phyloP scores from a whole-genome alignment of 2,329 filamentous ascomycete species.

The Alternaria solani region DNA sequence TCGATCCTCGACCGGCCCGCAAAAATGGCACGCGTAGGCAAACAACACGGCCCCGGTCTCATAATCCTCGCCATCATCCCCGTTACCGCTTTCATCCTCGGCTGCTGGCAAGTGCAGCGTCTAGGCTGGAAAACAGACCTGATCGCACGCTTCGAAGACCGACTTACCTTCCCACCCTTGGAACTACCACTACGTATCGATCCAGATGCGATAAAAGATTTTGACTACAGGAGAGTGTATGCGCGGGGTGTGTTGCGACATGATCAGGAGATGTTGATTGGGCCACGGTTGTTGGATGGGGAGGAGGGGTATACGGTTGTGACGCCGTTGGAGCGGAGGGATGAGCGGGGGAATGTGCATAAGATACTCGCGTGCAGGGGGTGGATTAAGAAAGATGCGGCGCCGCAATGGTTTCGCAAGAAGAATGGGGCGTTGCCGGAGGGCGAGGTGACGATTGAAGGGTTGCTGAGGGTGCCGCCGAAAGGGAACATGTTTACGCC shows the following conservation, averaged over 20 bases:
- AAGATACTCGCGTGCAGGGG: slow-evolving; percentile 89
- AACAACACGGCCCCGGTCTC: slow-evolving; percentile 79
- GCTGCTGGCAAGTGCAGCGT: slow-evolving; percentile 94
- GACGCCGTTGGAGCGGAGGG: slow-evolving; percentile 82
- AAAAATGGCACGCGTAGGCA: slow-evolving; percentile 76
- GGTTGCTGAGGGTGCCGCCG: slow-evolving; percentile 85
- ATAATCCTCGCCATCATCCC: slow-evolving; percentile 88
- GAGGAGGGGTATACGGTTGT: slow-evolving; percentile 91
- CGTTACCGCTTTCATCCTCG: slow-evolving; percentile 86
- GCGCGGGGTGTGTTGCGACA: slow-evolving; percentile 79
- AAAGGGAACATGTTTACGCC: slow-evolving; percentile 99
- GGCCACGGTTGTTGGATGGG: slow-evolving; percentile 87
- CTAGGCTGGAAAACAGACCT: slow-evolving; percentile 94
- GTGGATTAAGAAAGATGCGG: slow-evolving; percentile 84
- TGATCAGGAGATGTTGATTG: slow-evolving; percentile 95
- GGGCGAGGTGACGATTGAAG: slow-evolving; percentile 80
- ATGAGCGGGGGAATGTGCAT: slow-evolving; percentile 52
- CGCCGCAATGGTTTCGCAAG: slow-evolving; percentile 66
- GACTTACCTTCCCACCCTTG: slow-evolving; percentile 82
- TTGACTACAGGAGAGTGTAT: slow-evolving; percentile 87
- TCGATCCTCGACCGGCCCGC: slow-evolving; percentile 90
- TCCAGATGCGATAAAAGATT: slow-evolving; percentile 80
- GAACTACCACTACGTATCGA: slow-evolving; percentile 86
- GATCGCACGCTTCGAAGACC: slow-evolving; percentile 90
- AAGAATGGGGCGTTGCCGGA: slow-evolving; percentile 68